phyloP scores from a whole-genome alignment of 495 filamentous ascomycete species.

The Penicillium parvum region DNA sequence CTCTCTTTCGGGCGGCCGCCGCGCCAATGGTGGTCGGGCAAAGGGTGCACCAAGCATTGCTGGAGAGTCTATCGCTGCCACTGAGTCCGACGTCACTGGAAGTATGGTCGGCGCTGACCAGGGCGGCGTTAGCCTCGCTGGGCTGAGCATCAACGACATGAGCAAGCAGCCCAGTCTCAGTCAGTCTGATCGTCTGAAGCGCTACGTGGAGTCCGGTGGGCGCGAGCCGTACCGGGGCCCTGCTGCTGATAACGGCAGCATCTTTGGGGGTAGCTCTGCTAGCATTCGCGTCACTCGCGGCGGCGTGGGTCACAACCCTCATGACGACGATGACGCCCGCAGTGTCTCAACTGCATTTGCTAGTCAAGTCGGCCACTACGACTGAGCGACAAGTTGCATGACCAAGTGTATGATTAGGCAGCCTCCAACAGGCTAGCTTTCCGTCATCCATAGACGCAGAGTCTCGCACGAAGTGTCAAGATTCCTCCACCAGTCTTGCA shows the following conservation, averaged over 20 bases:
- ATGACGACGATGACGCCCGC: constrained; percentile 84
- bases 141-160: constrained; percentile 71
- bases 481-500: constrained; percentile 21
- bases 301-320: constrained; percentile 39
- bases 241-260: constrained; percentile 58
- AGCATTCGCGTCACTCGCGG: constrained; percentile 52
- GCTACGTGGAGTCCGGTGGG: constrained; percentile 80
- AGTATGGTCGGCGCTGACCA: constrained; percentile 67
- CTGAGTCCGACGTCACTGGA: constrained; percentile 76
- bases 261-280: constrained; percentile 70
- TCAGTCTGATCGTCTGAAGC: constrained; percentile 78
- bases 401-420: constrained; percentile 11
- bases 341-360: constrained; percentile 95
- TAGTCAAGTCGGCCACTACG: constrained; percentile 88
- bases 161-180: constrained; percentile 75
- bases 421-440: constrained; percentile 18
- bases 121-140: constrained; percentile 80
- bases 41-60: constrained; percentile 73
- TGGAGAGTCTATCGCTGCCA: constrained; percentile 84
- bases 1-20: constrained; percentile 58
- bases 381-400: constrained; percentile 55
- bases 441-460: constrained; percentile 14
- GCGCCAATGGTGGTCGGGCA: constrained; percentile 55
- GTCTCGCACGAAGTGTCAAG: constrained; percentile 19
- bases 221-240: constrained; percentile 44